Conservation (phyloP, 345 rosid genomes). For the Populus ilicifolia region DNA sequence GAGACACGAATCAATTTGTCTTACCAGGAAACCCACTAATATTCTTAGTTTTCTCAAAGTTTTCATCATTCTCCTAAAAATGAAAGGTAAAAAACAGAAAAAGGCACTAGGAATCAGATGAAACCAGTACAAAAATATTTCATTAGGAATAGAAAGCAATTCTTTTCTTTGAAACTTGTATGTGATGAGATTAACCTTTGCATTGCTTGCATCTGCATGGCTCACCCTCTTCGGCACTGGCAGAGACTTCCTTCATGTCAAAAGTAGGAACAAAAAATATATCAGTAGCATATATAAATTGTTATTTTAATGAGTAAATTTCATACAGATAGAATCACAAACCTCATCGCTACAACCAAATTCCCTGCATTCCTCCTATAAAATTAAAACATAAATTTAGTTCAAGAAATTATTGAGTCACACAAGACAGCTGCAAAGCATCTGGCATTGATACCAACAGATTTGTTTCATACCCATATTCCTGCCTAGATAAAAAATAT, state of each 20-base stretch:
- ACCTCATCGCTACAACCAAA: conserved; percentile 36
- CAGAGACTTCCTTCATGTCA: conserved; percentile 51
- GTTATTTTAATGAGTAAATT: background rate
- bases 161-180: too few species aligned
- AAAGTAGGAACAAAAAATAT: conserved; percentile 13
- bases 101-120: background rate
- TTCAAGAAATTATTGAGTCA: background rate
- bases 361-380: conserved; percentile 25
- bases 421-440: background rate
- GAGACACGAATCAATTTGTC: background rate
- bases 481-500: conserved; percentile 6
- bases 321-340: conserved; percentile 4
- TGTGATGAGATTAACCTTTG: conserved; percentile 21
- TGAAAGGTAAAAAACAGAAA: background rate
- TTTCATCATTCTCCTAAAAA: conserved; percentile 33
- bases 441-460: background rate
- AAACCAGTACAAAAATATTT: background rate
- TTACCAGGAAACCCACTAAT: conserved; percentile 24
- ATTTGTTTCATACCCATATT: background rate
- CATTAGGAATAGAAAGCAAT: background rate
- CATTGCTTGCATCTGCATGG: conserved; percentile 20
- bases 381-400: conserved; percentile 3
- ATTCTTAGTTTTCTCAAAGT: conserved; percentile 22
- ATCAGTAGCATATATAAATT: background rate
- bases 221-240: conserved; percentile 31